Evolutionary conservation across 2,329 filamentous ascomycete species (phyloP), one percentile per base, ranked within the genome.

Genomic region (Xylariaceae sp.): DNA sequence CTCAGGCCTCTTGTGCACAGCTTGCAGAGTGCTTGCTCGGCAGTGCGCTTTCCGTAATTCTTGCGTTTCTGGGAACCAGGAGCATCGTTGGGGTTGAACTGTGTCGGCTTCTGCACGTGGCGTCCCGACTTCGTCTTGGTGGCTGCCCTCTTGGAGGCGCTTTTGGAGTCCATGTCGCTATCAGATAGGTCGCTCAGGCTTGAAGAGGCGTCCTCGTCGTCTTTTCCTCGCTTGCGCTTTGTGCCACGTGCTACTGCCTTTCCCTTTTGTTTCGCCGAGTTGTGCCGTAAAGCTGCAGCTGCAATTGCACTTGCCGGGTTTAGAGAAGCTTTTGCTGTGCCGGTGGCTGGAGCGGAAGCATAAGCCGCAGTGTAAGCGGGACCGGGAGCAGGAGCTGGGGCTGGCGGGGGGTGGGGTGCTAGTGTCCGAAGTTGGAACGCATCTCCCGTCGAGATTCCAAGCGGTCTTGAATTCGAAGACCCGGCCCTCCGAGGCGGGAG

Each of bases 51-150:
- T 44, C 73, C 62, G 70, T 75, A 61, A 51, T 55, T 60, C 46
- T 44, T 61, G 49, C 63, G 57, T 59, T 68, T 59, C 55, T 62
- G 48, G 4, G 64, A 57, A 17, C 14, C 33, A 2, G 38, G 9
- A 5, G 36, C 15, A 13, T 41, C 43, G 1, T 31, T 18, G 1
- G 82, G 77, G 48, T 82, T 71, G 63, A 79, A 79, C 46, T 74
- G 66, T 42, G 78, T 64, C 31, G 83, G 77, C 62, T 81, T 83
- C 44, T 75, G 78, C 24, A 88, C 74, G 42, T 81, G 78, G 45
- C 85, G 76, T 26, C 85, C 85, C 14, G 83, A 89, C 56, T 87
- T 85, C 8, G 85, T 88, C 56, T 76, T 80, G 19, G 78, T 85
- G 3, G 76, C 72, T 13, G 76, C 65, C 14, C 71, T 70, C 7